These are phyloP conservation scores for Rhizopus microsporus DNA, from an alignment of 371 early-diverging fungal species.

Conservation along the genomic window DNA sequence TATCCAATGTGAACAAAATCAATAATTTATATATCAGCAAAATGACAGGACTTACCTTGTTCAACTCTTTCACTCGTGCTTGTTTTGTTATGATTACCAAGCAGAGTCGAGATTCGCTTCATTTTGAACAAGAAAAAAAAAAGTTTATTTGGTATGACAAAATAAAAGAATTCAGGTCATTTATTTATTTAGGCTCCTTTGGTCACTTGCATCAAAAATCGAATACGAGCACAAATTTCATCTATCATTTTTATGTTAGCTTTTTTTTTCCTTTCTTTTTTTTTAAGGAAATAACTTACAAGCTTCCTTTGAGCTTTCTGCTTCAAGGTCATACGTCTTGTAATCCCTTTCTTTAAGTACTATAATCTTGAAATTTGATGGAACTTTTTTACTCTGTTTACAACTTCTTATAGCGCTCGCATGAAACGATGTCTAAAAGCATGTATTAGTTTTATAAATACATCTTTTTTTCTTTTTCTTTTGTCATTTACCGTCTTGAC, in stretches of 20 bases:
- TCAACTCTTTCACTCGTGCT: neutral
- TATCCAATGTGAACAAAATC: neutral
- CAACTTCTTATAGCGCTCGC: constrained; percentile 77
- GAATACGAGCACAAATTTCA: constrained; percentile 48
- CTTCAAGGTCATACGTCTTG: constrained; percentile 84
- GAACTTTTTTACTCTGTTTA: constrained; percentile 75
- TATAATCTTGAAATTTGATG: constrained; percentile 73
- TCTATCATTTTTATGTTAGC: constrained; percentile 19
- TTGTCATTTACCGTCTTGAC: constrained; percentile 70
- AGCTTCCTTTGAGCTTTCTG: constrained; percentile 68
- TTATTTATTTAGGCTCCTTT: constrained; percentile 26
- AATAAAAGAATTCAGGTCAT: neutral
- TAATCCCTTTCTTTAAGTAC: constrained; percentile 66
- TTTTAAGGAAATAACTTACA: constrained; percentile 46
- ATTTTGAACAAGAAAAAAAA: constrained; percentile 7
- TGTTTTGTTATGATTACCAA: constrained; percentile 5
- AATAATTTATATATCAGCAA: neutral
- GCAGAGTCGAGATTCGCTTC: constrained; percentile 20
- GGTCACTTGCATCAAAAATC: constrained; percentile 46
- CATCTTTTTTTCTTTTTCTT: no score
- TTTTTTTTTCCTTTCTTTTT: neutral
- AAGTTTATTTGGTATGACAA: neutral
- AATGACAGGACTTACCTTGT: neutral
- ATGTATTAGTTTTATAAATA: neutral
- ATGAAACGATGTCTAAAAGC: constrained; percentile 71